phyloP scores from a whole-genome alignment of 2,329 filamentous ascomycete genomes.

The Zasmidium cellare region DNA sequence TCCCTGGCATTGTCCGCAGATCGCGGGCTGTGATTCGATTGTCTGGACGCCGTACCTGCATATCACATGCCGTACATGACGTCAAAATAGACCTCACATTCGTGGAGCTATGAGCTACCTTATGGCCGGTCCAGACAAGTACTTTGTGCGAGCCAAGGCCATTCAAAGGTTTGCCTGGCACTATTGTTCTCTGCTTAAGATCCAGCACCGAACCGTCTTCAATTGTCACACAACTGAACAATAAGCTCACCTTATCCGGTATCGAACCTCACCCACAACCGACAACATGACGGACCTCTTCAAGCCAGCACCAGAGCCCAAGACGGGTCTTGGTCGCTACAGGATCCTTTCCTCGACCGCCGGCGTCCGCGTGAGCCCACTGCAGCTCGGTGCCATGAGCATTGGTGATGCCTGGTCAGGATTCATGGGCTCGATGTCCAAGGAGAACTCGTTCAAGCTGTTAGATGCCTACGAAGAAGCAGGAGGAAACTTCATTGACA shows the following conservation, averaged over 20 bases:
- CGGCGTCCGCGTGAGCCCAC: constrained; percentile 47
- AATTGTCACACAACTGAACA: background rate
- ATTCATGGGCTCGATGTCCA: constrained; percentile 65
- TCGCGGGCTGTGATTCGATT: background rate
- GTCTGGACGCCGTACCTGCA: background rate
- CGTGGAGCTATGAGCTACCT: too few relatives aligned
- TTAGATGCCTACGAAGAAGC: constrained; percentile 36
- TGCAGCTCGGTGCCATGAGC: constrained; percentile 62
- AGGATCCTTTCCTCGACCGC: constrained; percentile 54
- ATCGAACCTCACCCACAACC: background rate
- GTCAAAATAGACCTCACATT: background rate
- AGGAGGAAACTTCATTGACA: constrained; percentile 39
- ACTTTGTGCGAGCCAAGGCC: background rate
- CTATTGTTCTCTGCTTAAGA: background rate
- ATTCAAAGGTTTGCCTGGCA: background rate
- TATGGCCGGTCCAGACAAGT: too few relatives aligned
- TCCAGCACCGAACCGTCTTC: background rate
- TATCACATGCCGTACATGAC: background rate
- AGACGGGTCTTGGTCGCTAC: constrained; percentile 59
- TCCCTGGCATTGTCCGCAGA: background rate
- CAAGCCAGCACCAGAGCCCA: constrained; percentile 38
- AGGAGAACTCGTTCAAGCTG: constrained; percentile 62
- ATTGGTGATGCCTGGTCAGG: constrained; percentile 61
- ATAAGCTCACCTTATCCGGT: too few relatives aligned
- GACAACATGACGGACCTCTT: constrained; percentile 27